Evolutionary conservation across 805 yeast genomes (phyloP).

Genomic region (Saccharomycopsis javanensis): DNA sequence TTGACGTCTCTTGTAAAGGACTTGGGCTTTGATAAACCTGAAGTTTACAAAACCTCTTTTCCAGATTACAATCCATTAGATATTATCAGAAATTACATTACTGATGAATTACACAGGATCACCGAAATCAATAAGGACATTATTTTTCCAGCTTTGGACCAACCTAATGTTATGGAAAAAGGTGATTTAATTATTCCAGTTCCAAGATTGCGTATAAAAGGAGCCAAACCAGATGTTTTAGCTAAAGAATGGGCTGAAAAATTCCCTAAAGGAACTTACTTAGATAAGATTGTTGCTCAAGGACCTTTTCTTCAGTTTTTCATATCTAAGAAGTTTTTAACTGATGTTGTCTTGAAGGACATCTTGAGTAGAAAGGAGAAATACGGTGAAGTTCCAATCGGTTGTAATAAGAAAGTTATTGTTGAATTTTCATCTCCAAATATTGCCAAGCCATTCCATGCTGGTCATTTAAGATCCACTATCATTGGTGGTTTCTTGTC

Average conservation of each 20-base stretch:
- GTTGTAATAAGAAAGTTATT: constrained; percentile 57
- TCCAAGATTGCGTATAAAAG: constrained; percentile 83
- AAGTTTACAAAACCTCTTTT: constrained; percentile 44
- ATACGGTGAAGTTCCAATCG: constrained; percentile 72
- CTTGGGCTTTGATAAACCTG: constrained; percentile 29
- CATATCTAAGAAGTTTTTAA: constrained; percentile 58
- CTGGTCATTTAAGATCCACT: constrained; percentile 96
- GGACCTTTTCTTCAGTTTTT: constrained; percentile 91
- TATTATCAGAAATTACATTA: constrained; percentile 79
- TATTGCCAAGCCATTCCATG: constrained; percentile 99
- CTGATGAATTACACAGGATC: constrained; percentile 63
- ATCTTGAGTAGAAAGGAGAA: constrained; percentile 45
- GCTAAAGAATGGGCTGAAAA: constrained; percentile 70
- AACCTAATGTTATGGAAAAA: constrained; percentile 75
- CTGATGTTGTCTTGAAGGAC: constrained; percentile 60
- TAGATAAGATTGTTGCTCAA: constrained; percentile 65
- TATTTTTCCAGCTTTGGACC: constrained; percentile 79
- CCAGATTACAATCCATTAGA: constrained; percentile 80
- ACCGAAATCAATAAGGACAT: constrained; percentile 61
- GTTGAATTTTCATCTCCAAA: constrained; percentile 96
- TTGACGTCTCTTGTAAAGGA: constrained; percentile 5
- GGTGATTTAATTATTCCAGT: constrained; percentile 91
- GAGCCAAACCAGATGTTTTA: constrained; percentile 64
- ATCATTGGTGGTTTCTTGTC: constrained; percentile 94
- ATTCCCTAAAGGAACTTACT: constrained; percentile 63